Evolutionary conservation across 2,329 filamentous ascomycete species (phyloP), one percentile per base, ranked within the genome.

Genomic region (Tolypocladium endophyticum): DNA sequence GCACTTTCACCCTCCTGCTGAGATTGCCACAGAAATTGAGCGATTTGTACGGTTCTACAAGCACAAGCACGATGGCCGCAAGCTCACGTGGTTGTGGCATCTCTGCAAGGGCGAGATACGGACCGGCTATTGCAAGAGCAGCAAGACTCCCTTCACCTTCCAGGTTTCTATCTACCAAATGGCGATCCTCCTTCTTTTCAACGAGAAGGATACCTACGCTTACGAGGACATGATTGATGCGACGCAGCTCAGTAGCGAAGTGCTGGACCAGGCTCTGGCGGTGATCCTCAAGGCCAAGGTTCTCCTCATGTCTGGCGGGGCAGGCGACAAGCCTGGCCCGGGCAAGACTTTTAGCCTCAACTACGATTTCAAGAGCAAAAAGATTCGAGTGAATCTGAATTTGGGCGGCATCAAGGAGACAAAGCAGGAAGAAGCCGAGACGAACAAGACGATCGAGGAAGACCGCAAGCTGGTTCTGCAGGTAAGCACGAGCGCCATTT

Each of bases 381-480:
- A 97, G 81, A 87, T 97, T 67, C 92, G 96, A 70, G 87, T 97
- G 68, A 99, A 99, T 71, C 80, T 99, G 58, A 99, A 99, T 74
- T 87, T 97, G 59, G 88, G 87, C 60, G 92, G 96, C 76, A 93
- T 96, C 77, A 89, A 92, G 39, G 95, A 99, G 76, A 88, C 93
- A 71, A 97, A 97, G 81, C 90, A 94, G 64, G 94, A 99, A 74
- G 89, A 92, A 64, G 92, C 91, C 63, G 94, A 99, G 72, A 99
- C 94, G 8, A 96, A 97, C 80, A 99, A 99, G 85, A 97, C 92
- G 3, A 97, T 99, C 67, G 94, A 99, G 78, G 94, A 99, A 76
- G 94, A 99, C 73, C 85, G 94, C 63, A 97, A 97, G 77, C 81
- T 99, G 62, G 84, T 99, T 61, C 89, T 97, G 72, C 94, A 99